These are phyloP conservation scores for Lyophyllum semitale DNA, from an alignment of 768 basidiomycete species.

Conservation along the genomic window DNA sequence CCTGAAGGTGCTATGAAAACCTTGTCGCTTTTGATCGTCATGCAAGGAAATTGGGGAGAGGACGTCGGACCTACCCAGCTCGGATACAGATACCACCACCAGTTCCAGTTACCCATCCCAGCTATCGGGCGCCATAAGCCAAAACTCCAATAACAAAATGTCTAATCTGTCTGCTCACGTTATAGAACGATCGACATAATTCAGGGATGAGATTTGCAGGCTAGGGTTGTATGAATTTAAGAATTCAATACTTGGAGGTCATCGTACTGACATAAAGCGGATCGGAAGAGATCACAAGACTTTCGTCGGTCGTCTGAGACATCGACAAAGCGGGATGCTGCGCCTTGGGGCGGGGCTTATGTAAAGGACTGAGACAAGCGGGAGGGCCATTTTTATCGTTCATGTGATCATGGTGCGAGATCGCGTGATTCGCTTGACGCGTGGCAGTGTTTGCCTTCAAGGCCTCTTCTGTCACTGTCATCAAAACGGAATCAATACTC, in stretches of 20 bases:
- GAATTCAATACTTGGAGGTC: not conserved
- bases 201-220: slow-evolving; percentile 92
- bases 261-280: slow-evolving; percentile 56
- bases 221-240: slow-evolving; percentile 36
- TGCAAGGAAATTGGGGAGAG: not conserved
- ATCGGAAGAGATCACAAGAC: slow-evolving; percentile 59
- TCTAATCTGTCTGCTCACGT: slow-evolving; percentile 27
- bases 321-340: slow-evolving; percentile 8
- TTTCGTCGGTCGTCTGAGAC: slow-evolving; percentile 37
- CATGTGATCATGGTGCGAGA: slow-evolving; percentile 18
- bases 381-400: too few species aligned
- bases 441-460: not conserved
- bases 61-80: slow-evolving; percentile 46
- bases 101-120: slow-evolving; percentile 93
- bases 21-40: slow-evolving; percentile 49
- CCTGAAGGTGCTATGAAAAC: slow-evolving; percentile 89
- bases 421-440: slow-evolving; percentile 14
- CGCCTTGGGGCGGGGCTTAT: not conserved
- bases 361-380: too few species aligned
- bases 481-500: too few species aligned
- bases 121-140: slow-evolving; percentile 29
- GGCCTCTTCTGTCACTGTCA: too few species aligned
- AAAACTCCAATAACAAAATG: not conserved
- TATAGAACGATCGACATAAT: slow-evolving; percentile 82
- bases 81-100: slow-evolving; percentile 82